Evolutionary conservation across 345 rosid species (phyloP), one percentile per base, ranked within the genome.

Genomic region (Jatropha curcas): DNA sequence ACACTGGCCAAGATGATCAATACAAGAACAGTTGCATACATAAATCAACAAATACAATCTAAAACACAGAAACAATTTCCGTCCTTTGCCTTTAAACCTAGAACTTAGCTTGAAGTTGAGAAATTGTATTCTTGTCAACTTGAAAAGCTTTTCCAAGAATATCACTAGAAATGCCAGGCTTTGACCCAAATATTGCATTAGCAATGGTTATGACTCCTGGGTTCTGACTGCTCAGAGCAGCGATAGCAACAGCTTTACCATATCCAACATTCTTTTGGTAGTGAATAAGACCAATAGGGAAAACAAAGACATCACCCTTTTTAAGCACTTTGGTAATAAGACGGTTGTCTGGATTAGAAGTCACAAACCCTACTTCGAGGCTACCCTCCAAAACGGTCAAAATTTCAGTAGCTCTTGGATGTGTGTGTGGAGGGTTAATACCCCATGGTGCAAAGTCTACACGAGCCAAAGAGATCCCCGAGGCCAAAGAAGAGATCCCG

Each of bases 401-500:
- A 9, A 68, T 53, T 34, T 68, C 71, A n/a, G 46, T 31, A n/a
- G 71, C 71, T 10, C 71, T 20, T 3, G 71, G 71, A 7, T 68
- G 71, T 2, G 61, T 68, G 31, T 68, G 71, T 12, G 71, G 71
- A 33, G 71, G 71, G 10, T 68, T 68, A 17, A 68, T 53, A 10
- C 71, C 71, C 45, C 27, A 28, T 16, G 43, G 41, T 8, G 59
- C 71, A 67, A 6, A 50, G 19, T 67, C 71, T 17, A 67, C 16
- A 12, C 71, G 60, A 48, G 41, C 60, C 45, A 67, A 28, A 27
- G 71, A 67, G 13, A 67, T 67, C 0, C 59, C 71, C n/a, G n/a
- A n/a, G n/a, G n/a, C n/a, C n/a, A n/a, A n/a, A n/a, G n/a, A n/a
- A n/a, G n/a, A n/a, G n/a, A n/a, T n/a, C n/a, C n/a, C n/a, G n/a